Evolutionary conservation across 2,329 filamentous ascomycete genomes (phyloP), one percentile per base, ranked within the genome.

Genomic region (Penicillium aurantiogriseum): DNA sequence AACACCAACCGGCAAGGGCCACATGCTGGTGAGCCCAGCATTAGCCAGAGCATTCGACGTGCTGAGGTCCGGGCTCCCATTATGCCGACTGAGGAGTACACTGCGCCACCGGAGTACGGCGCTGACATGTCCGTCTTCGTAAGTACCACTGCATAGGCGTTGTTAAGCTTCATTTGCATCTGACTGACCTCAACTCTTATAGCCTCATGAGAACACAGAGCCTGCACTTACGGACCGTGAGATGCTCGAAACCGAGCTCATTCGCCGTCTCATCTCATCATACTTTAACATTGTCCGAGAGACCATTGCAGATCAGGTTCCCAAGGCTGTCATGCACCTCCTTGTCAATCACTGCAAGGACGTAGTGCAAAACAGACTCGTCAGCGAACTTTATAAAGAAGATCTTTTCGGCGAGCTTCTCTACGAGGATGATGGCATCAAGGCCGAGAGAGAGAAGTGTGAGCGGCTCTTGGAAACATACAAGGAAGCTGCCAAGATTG

Each of bases 231-330:
- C 92, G 0, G 94, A 99, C 66, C 90, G 94, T 51, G 94, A 99
- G 79, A 90, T 92, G 44, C 90, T 99, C 80, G 94, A 99, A 79
- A 97, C 94, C 10, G 94, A 99, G 77, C 86, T 99, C 40, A 99
- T 99, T 73, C 89, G 93, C 46, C 90, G 92, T 46, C 85, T 99
- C 56, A 99, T 99, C 74, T 96, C 91, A 33, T 97, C 92, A 1
- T 99, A 99, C 81, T 99, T 99, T 82, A 96, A 96, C 75, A 99
- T 99, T 70, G 94, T 99, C 46, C 90, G 94, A 62, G 94, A 99
- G 77, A 93, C 91, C n/a, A 96, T 97, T 68, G 93, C 93, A 44
- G 94, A 99, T 73, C 93, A 97, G 78, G 94, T 99, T 11, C 94
- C 94, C 65, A 99, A 99, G 79, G 94, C 94, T 5, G 89, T 99